Evolutionary conservation across 2,329 filamentous ascomycete species (phyloP), one percentile per base, ranked within the genome.

Genomic region (Cordyceps sp.): DNA sequence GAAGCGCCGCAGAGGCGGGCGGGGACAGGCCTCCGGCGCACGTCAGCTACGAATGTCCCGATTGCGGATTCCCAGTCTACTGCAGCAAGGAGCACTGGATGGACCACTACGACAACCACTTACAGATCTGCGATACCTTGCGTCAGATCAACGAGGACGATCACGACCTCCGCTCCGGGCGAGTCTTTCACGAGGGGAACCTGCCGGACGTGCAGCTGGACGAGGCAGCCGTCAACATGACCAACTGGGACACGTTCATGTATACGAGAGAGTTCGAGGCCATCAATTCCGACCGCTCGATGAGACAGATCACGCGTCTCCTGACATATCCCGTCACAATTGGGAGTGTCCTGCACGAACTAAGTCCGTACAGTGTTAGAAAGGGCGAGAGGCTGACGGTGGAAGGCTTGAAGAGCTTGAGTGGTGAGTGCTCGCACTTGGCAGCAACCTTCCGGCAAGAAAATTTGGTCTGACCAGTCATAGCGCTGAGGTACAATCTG

Each of bases 81-180:
- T 98, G 90, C 60, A 88, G 75, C 44, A 81, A 94, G 55, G 78
- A 84, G 43, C 90, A 98, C 53, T 96, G 88, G 81, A 84, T 81
- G 50, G 84, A 92, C 44, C 84, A 96, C 53, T 98, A 93, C 48
- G 88, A 96, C 55, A 69, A 76, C 14, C 90, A 98, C 54, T 55
- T 98, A 37, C 73, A 94, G 49, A 77, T 98, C 23, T 98, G 90
- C 54, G 88, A 98, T 47, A 81, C 81, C 0, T 61, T 98, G 35
- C 68, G 79, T 41, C 79, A 96, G 57, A 88, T 93, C 57, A 98
- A 98, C 44, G 90, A 98, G 58, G 90, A 98, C 49, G 90, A 98
- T 44, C 92, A 98, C 49, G 90, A 98, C 53, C 58, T 98, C 42
- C 69, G 80, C 31, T 93, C 84, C 14, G 90, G 90, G 4, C 72